Evolutionary conservation across 2,329 filamentous ascomycete genomes (phyloP), one percentile per base, ranked within the genome.

Genomic region (Sporothrix curviconia): DNA sequence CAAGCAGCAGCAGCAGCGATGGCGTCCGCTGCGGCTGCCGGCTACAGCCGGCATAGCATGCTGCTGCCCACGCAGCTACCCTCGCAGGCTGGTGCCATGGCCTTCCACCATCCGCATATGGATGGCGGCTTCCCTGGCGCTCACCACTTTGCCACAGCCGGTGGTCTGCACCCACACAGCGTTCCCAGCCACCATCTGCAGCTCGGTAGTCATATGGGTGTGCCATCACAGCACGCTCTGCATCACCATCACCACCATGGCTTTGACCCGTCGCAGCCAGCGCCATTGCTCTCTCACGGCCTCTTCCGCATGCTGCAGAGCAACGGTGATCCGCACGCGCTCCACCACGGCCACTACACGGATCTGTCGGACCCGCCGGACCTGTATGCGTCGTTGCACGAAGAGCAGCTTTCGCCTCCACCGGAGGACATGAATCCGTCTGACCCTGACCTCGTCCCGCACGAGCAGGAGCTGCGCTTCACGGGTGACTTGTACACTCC

Each of bases 401-500:
- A 91, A 66, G 85, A 90, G 67, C 86, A 88, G 61, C 78, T 84
- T 1, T 81, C 85, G 7, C 89, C 89, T 7, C 87, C 89, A 1
- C 84, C 87, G 0, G 86, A 90, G 66, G 89, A 92, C 69, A 90
- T 92, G 87, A 87, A 89, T 67, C 87, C 88, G 2, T 79, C 81
- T 2, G 87, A 92, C 65, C 85, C 87, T 1, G 86, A 90, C 60
- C 75, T 92, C 67, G 76, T 86, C 11, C 89, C 89, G 6, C 87
- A 89, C 62, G 87, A 92, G 70, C 89, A 92, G 68, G 86, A 87
- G 63, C 74, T 91, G 59, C 81, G 90, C 49, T 95, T 91, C 65
- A 84, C 85, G 54, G 88, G 87, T 50, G 90, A 95, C 66, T 72
- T 94, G 57, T 94, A 94, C 73, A 92, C 89, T 1, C 89, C 90